phyloP scores from a whole-genome alignment of 148 eudicot genomes.

The Vaccinium darrowii region DNA sequence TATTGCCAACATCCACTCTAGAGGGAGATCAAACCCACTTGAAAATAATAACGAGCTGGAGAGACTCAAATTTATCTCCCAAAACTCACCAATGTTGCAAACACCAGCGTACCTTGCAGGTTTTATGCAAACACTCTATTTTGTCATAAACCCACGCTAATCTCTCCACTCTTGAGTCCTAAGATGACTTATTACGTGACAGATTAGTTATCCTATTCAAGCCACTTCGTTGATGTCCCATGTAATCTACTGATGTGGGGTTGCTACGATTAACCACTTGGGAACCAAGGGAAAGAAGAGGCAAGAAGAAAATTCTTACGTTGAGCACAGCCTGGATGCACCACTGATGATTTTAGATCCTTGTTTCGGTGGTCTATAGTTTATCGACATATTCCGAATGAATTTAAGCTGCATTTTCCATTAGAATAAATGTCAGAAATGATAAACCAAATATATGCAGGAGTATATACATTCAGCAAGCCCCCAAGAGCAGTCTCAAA shows the following conservation, averaged over 20 bases:
- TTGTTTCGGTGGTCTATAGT: conserved; percentile 25
- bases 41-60: not conserved
- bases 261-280: not conserved
- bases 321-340: conserved; percentile 11
- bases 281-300: conserved; percentile 9
- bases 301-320: conserved; percentile 24
- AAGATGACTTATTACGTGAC: not conserved
- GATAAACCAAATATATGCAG: not conserved
- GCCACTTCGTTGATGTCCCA: not conserved
- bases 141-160: not conserved
- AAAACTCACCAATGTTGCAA: not conserved
- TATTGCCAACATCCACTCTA: not conserved
- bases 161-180: not conserved
- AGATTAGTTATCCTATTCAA: no score
- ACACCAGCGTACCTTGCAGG: not conserved
- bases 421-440: not conserved
- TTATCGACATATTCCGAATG: conserved; percentile 33
- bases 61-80: not conserved
- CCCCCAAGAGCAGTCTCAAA: not conserved
- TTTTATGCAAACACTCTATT: not conserved
- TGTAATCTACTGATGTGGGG: not conserved
- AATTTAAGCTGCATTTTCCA: conserved; percentile 35
- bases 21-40: not conserved
- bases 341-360: conserved; percentile 9
- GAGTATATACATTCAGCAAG: not conserved